A percentile compares a stretch with the other conserved stretches of the same genome.
These are phyloP conservation scores for Tilletia setariae DNA, from an alignment of 1,284 basidiomycete genomes.

Conservation along the genomic window DNA sequence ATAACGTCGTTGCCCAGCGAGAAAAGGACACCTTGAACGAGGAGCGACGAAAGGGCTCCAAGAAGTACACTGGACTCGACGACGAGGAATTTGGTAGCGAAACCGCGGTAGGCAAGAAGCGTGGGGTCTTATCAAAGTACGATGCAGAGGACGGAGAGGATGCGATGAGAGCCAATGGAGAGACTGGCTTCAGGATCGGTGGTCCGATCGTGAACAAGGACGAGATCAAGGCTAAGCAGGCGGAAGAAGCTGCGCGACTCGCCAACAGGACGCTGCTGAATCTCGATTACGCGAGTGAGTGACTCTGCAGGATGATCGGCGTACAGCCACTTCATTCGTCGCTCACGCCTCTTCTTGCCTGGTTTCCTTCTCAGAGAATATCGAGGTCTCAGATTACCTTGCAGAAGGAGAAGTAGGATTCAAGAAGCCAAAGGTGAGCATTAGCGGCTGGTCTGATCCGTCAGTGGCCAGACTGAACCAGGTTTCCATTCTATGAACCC, in stretches of 20 bases:
- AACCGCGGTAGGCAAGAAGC: constrained; percentile 65
- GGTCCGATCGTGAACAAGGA: constrained; percentile 49
- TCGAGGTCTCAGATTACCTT: constrained; percentile 80
- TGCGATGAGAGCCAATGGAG: constrained; percentile 32
- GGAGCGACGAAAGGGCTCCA: constrained; percentile 81
- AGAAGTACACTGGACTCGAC: constrained; percentile 90
- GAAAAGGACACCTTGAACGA: constrained; percentile 73
- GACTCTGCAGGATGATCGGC: constrained; percentile 11
- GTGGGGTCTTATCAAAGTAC: constrained; percentile 85
- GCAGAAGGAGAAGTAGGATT: constrained; percentile 87
- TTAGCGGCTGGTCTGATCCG: neutral
- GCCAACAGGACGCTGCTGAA: constrained; percentile 73
- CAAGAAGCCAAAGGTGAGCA: constrained; percentile 81
- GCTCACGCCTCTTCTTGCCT: neutral
- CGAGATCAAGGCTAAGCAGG: constrained; percentile 59
- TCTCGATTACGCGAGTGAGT: constrained; percentile 85
- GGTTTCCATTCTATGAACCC: neutral
- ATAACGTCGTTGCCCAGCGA: constrained; percentile 82
- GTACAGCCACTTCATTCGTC: neutral
- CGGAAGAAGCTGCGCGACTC: constrained; percentile 64
- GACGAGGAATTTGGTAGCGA: constrained; percentile 75
- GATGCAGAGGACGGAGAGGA: constrained; percentile 78
- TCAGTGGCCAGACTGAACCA: constrained; percentile 23
- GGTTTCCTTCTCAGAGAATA: constrained; percentile 66
- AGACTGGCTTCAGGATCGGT: constrained; percentile 36